phyloP scores from a whole-genome alignment of 1,139 yeast species.

The Sugiyamaella novakii region DNA sequence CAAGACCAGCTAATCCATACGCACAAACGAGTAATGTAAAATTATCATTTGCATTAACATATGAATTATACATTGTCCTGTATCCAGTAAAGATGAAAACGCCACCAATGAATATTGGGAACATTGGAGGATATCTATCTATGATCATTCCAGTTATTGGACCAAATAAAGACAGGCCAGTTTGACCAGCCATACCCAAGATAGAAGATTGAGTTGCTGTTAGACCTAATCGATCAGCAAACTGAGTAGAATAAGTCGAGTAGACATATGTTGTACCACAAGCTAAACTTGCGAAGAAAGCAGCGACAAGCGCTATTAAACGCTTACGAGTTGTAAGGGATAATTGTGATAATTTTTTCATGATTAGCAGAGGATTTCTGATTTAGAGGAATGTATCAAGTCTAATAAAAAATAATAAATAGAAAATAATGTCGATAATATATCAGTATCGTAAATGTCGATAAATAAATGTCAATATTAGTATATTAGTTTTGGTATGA shows the following conservation, averaged over 20 bases:
- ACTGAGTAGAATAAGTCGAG: slow-evolving; percentile 63
- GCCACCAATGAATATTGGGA: slow-evolving; percentile 45
- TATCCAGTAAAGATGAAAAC: slow-evolving; percentile 35
- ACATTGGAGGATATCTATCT: slow-evolving; percentile 53
- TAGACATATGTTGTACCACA: slow-evolving; percentile 62
- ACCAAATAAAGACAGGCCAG: slow-evolving; percentile 60
- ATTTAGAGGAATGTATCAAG: too few relatives aligned
- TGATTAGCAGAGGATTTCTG: background rate
- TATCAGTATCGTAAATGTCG: too few relatives aligned
- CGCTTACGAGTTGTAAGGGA: slow-evolving; percentile 22
- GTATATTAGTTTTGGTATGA: background rate
- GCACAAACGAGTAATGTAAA: slow-evolving; percentile 32
- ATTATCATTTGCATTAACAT: slow-evolving; percentile 29
- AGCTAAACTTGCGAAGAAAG: slow-evolving; percentile 48
- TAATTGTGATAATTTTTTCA: slow-evolving; percentile 13
- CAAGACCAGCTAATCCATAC: slow-evolving; percentile 38
- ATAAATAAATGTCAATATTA: too few relatives aligned
- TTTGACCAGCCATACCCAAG: slow-evolving; percentile 57
- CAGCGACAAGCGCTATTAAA: slow-evolving; percentile 25
- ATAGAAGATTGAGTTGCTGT: slow-evolving; percentile 57
- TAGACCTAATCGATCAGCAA: slow-evolving; percentile 54
- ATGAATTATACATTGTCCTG: slow-evolving; percentile 32
- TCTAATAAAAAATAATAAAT: too few relatives aligned
- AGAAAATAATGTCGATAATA: too few relatives aligned
- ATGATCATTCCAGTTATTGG: slow-evolving; percentile 61